phyloP scores from a whole-genome alignment of 2,329 filamentous ascomycete species.

The Apiospora aurea region DNA sequence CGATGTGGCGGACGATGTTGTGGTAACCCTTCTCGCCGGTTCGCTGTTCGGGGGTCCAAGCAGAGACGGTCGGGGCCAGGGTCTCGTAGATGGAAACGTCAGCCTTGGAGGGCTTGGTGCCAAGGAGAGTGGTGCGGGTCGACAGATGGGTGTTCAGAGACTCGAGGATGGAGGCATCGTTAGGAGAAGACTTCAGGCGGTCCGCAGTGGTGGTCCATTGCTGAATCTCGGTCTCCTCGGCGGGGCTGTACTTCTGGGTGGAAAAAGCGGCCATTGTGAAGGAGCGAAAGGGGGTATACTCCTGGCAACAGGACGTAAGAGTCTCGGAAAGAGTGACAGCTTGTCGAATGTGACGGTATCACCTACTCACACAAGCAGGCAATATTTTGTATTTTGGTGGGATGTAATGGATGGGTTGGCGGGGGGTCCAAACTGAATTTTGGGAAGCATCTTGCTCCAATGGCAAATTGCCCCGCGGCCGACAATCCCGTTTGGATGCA shows the following conservation, averaged over 20 bases:
- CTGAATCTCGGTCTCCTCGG: constrained; percentile 86
- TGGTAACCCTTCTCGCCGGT: constrained; percentile 90
- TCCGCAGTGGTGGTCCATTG: constrained; percentile 85
- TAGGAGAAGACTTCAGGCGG: constrained; percentile 67
- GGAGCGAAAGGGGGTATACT: constrained; percentile 46
- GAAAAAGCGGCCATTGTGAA: constrained; percentile 72
- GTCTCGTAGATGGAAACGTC: constrained; percentile 85
- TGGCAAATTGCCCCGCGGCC: neutral
- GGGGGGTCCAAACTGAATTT: constrained; percentile 16
- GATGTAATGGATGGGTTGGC: constrained; percentile 20
- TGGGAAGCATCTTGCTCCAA: constrained; percentile 8
- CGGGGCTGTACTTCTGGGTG: constrained; percentile 73
- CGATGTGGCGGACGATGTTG: constrained; percentile 88
- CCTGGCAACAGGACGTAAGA: constrained; percentile 45
- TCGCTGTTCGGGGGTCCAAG: constrained; percentile 84
- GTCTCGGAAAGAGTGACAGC: constrained; percentile 48
- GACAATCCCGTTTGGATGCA: constrained; percentile 5
- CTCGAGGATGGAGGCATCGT: constrained; percentile 74
- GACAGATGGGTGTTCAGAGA: constrained; percentile 87
- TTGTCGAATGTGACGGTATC: constrained; percentile 22
- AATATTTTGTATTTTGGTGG: constrained; percentile 18
- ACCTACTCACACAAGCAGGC: constrained; percentile 23
- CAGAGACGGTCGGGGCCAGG: constrained; percentile 76
- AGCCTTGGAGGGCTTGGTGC: constrained; percentile 86
- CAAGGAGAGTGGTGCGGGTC: constrained; percentile 86